Percentiles rank a stretch among this genome's conserved stretches.
Evolutionary conservation across 352 stramenopile species (phyloP).

Genomic region (Globisporangium polare): DNA sequence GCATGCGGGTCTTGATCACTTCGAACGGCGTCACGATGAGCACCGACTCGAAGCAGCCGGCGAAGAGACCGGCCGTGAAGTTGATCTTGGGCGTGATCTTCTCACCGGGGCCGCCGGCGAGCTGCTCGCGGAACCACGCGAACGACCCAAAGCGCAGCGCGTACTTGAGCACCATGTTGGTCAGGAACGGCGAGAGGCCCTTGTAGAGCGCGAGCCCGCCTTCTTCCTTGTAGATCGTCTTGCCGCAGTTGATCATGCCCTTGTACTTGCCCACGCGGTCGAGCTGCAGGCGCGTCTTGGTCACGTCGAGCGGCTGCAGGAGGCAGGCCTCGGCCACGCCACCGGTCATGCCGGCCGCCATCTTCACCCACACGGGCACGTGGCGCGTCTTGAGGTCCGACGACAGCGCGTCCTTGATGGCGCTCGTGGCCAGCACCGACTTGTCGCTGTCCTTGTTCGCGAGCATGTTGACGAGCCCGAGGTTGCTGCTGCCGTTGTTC

Average conservation of each 20-base stretch:
- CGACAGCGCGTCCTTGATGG: constrained; percentile 71
- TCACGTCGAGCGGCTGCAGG: constrained; percentile 81
- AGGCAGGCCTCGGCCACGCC: constrained; percentile 83
- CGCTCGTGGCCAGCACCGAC: constrained; percentile 52
- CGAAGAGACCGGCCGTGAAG: constrained; percentile 88
- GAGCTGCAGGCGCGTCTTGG: constrained; percentile 85
- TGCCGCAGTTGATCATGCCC: constrained; percentile 78
- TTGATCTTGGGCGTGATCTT: constrained; percentile 71
- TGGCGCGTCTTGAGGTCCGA: constrained; percentile 64
- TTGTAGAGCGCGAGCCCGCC: constrained; percentile 80
- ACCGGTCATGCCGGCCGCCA: constrained; percentile 82
- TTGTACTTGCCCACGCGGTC: constrained; percentile 76
- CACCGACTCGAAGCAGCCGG: constrained; percentile 94
- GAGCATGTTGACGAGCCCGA: constrained; percentile 15
- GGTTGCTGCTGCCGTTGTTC: constrained; percentile 16
- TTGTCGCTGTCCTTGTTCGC: constrained; percentile 13
- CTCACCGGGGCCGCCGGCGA: constrained; percentile 70
- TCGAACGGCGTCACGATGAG: constrained; percentile 97
- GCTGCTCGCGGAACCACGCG: constrained; percentile 83
- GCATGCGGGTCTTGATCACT: constrained; percentile 98
- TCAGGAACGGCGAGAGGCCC: constrained; percentile 79
- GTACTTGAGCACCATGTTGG: constrained; percentile 90
- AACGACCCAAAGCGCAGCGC: constrained; percentile 84
- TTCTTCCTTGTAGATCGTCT: constrained; percentile 80
- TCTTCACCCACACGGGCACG: constrained; percentile 80